Conservation (phyloP, 108 stramenopile species). For the Seminavis robusta region DNA sequence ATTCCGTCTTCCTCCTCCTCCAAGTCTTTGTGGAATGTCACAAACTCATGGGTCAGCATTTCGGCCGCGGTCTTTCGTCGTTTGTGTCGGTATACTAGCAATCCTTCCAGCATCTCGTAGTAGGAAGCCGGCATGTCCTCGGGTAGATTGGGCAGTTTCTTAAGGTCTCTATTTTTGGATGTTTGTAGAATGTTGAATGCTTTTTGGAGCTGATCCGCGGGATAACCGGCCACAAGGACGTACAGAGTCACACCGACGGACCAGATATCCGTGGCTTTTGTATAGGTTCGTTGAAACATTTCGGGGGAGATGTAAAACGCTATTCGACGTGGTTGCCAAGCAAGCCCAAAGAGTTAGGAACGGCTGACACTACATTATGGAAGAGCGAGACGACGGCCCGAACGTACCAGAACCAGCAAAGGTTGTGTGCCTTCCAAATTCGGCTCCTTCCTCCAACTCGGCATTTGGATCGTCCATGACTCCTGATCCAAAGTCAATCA, state of each 20-base stretch:
- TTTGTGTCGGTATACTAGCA: slow-evolving; percentile 61
- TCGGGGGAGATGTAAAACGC: slow-evolving; percentile 85
- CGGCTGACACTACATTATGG: too few relatives aligned
- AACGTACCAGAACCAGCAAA: slow-evolving; percentile 81
- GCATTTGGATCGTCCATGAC: slow-evolving; percentile 29
- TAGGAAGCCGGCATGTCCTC: slow-evolving; percentile 72
- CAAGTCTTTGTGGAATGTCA: slow-evolving; percentile 58
- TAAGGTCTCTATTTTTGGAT: slow-evolving; percentile 35
- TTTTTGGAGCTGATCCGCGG: slow-evolving; percentile 64
- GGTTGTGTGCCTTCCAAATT: slow-evolving; percentile 44
- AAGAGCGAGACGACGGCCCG: too few relatives aligned
- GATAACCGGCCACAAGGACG: slow-evolving; percentile 81
- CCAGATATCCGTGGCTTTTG: slow-evolving; percentile 72
- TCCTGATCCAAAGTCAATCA: slow-evolving; percentile 87
- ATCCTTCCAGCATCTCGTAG: slow-evolving; percentile 61
- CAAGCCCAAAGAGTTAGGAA: too few relatives aligned
- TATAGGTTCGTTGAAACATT: slow-evolving; percentile 71
- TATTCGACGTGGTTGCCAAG: too few relatives aligned
- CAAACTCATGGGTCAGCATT: slow-evolving; percentile 60
- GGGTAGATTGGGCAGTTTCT: slow-evolving; percentile 64
- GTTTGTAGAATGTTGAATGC: slow-evolving; percentile 70
- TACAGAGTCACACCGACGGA: slow-evolving; percentile 68
- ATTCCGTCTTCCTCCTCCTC: slow-evolving; percentile 14
- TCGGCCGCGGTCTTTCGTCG: slow-evolving; percentile 52
- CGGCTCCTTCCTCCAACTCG: slow-evolving; percentile 10